Conservation (phyloP, 2,329 filamentous ascomycete genomes). For the Aspergillus neotritici region DNA sequence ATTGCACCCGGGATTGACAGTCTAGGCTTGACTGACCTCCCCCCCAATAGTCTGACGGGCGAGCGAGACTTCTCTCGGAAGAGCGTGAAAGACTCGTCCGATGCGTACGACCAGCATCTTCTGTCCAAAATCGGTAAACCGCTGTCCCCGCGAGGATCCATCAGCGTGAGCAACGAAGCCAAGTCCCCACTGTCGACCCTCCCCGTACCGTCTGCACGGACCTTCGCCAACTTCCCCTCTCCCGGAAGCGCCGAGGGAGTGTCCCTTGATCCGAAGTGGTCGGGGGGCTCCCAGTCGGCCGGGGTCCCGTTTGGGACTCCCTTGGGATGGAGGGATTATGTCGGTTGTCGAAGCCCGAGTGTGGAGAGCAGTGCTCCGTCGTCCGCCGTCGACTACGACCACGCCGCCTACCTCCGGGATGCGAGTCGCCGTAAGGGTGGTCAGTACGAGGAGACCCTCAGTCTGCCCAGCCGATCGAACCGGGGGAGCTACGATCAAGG, state of each 20-base stretch:
- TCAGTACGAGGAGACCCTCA: conserved; percentile 47
- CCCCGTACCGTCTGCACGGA: conserved; percentile 27
- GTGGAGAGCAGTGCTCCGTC: conserved; percentile 39
- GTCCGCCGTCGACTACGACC: conserved; percentile 37
- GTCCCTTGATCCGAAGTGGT: conserved; percentile 34
- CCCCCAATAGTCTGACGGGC: conserved; percentile 48
- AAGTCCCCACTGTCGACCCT: conserved; percentile 28
- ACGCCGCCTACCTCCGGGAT: conserved; percentile 31
- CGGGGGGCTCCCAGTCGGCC: conserved; percentile 36
- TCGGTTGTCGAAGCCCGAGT: conserved; percentile 40
- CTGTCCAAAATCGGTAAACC: conserved; percentile 58
- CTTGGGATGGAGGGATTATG: conserved; percentile 37
- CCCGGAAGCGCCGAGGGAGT: conserved; percentile 27
- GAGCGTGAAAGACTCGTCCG: conserved; percentile 54
- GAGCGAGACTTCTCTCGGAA: conserved; percentile 55
- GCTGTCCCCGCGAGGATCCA: conserved; percentile 46
- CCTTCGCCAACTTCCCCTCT: conserved; percentile 27
- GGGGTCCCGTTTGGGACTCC: conserved; percentile 39
- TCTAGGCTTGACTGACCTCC: not conserved
- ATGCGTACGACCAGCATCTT: conserved; percentile 58
- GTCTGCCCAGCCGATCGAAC: conserved; percentile 48
- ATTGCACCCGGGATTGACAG: not conserved
- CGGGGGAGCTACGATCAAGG: conserved; percentile 60
- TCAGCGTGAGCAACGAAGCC: conserved; percentile 28
- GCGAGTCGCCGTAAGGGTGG: conserved; percentile 43